Base-by-base conservation (phyloP, 2,329 filamentous ascomycete species). In the Plenodomus biglobosus region DNA sequence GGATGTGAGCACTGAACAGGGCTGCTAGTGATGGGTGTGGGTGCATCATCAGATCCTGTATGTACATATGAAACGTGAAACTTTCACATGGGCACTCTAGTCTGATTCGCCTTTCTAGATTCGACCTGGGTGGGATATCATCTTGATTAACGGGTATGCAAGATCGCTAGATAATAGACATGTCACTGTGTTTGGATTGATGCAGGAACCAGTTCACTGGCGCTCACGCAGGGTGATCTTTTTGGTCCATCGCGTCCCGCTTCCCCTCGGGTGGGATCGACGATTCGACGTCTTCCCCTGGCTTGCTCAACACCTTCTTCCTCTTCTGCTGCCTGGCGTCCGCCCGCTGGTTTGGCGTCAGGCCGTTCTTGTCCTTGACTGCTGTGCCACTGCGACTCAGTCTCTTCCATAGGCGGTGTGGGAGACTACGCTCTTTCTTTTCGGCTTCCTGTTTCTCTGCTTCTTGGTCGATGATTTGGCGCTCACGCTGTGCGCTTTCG, bases 401-500 rank as follows among this genome's bases (percentile, higher is more conserved):
- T 44, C 59, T 63, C 38, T 56, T 65, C 62, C 62, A 68, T 10
- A 72, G 46, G n/a, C 62, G 58, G 40, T 58, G 58, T 30, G 54
- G 46, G 55, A 68, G 65, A 46, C 68, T 66, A 42, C 53, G 65
- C 48, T 69, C 62, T 43, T 62, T 64, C 39, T 55, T 58, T 42
- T 77, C 69, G 49, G 74, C 64, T 47, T 76, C 71, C 64, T 83
- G 80, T 56, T 72, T 77, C 46, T 75, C 64, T 19, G 65, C 66
- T 52, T 73, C 65, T 41, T 65, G 56, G 13, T 67, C 70, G 16
- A 79, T 55, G 3, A 76, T 74, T 34, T 81, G 79, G 57, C 85
- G 80, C 69, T 86, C 76, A 58, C 78, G 84, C 64, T 81, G 79
- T 42, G 87, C 85, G 53, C 74, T 78, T 55, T 80, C 74, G 24